Evolutionary conservation across 345 rosid species (phyloP), one percentile per base, ranked within the genome.

Genomic region (Barbarea vulgaris): DNA sequence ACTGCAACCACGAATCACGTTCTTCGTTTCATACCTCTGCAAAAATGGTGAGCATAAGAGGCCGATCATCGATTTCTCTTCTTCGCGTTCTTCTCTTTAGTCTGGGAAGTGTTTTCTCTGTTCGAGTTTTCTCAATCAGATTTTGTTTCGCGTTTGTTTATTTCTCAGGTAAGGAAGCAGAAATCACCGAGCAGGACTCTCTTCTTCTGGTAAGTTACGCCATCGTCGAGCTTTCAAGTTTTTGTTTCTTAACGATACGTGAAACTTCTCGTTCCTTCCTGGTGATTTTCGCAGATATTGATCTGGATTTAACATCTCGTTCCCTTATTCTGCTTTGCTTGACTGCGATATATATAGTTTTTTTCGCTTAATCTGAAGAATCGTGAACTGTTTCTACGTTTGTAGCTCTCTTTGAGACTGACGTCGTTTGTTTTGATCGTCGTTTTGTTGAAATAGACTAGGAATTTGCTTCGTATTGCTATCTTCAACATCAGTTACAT

Each of bases 131-230:
- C 72, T 47, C 3, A 48, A 44, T 53, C 52, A 62, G 19, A 56
- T 36, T 63, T 50, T 5, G 7, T 27, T 22, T 56, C 30, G 3
- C 21, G 19, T 71, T 31, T 56, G 3, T 19, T 66, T 47, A 19
- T 42, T 1, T 14, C 61, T 81, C 86, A 96, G 97, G 98, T 89
- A 54, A 89, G 60, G 96, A 96, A 84, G 83, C 98, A 9, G 94
- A 91, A 86, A 93, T 96, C 84, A 93, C 97, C 5, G 97, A 93
- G 74, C 98, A 93, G 85, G 94, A 93, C 80, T 96, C 97, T n/a
- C 96, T 96, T 70, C 99, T 93, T 65, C 87, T 96, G 90, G 98
- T 96, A 85, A 77, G 61, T 47, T 21, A 8, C 69, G 33, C 54
- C 73, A 13, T 58, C 78, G 3, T 46, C 42, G 66, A 61, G 60